A percentile compares a stretch with the other conserved stretches of the same genome.
These are phyloP conservation scores for Leishmania amazonensis DNA, from an alignment of 208 protist genomes.

Conservation along the genomic window DNA sequence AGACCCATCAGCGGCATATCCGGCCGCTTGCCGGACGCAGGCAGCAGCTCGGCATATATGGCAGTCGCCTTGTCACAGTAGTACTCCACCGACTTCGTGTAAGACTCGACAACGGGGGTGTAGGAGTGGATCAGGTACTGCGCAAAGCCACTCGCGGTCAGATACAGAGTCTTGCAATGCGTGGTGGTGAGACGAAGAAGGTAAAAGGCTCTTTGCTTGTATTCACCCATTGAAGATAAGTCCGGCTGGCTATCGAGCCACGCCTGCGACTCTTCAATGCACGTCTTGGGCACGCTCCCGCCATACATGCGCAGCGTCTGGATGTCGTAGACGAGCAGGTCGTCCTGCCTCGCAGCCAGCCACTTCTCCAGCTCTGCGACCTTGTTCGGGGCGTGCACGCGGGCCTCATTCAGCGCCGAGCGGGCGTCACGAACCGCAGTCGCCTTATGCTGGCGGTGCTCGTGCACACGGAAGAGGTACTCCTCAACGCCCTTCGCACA, in stretches of 20 bases:
- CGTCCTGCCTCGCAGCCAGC: conserved; percentile 16
- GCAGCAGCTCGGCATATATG: conserved; percentile 26
- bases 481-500: conserved; percentile 29
- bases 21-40: conserved; percentile 6
- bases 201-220: conserved; percentile 20
- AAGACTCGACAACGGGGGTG: conserved; percentile 13
- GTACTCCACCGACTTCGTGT: background rate
- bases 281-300: conserved; percentile 44
- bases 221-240: conserved; percentile 17
- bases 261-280: conserved; percentile 35
- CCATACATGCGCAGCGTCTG: conserved; percentile 36
- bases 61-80: conserved; percentile 27
- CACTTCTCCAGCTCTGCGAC: conserved; percentile 25
- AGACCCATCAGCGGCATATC: conserved; percentile 20
- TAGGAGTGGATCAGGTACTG: conserved; percentile 34
- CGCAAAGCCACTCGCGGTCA: conserved; percentile 29
- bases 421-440: conserved; percentile 36
- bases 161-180: conserved; percentile 26
- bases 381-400: conserved; percentile 25
- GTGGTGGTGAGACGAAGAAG: conserved; percentile 32
- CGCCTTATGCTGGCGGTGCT: conserved; percentile 14
- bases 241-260: conserved; percentile 15
- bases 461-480: conserved; percentile 46
- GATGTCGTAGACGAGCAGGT: conserved; percentile 31
- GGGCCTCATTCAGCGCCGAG: conserved; percentile 51